Percentiles rank a stretch among this genome's conserved stretches.
Evolutionary conservation across 2,329 filamentous ascomycete species (phyloP).

Genomic region (Fusarium sulawesiense): DNA sequence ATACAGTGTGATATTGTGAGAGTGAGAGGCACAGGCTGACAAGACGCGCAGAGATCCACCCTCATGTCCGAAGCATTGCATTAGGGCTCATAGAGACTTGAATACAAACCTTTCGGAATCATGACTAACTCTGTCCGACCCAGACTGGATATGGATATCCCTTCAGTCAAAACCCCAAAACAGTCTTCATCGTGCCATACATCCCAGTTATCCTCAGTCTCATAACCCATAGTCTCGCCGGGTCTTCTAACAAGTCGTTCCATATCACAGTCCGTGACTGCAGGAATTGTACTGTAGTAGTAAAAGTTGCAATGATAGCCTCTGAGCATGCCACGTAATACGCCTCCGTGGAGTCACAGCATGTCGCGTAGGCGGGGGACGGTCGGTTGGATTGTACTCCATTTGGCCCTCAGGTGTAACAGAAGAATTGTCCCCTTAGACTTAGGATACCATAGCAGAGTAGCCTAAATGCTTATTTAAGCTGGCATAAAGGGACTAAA

Average conservation of each 20-base stretch:
- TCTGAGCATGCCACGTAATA: conserved; percentile 28
- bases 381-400: neutral
- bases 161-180: neutral
- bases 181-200: neutral
- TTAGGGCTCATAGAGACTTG: neutral
- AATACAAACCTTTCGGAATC: neutral
- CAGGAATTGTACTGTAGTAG: conserved; percentile 12
- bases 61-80: neutral
- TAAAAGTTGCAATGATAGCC: conserved; percentile 5
- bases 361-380: conserved; percentile 11
- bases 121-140: neutral
- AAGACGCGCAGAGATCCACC: neutral
- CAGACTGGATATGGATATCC: neutral
- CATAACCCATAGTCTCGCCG: neutral
- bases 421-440: too few relatives aligned
- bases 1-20: neutral
- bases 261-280: neutral
- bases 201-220: conserved; percentile 12
- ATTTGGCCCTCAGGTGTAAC: neutral
- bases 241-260: neutral
- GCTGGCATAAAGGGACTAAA: too few relatives aligned
- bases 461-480: too few relatives aligned
- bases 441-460: too few relatives aligned
- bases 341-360: conserved; percentile 11
- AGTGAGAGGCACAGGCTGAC: neutral